A percentile compares a stretch with the other conserved stretches of the same genome.
Evolutionary conservation across 352 stramenopile species (phyloP).

Genomic region (Phytopythium helicoides): DNA sequence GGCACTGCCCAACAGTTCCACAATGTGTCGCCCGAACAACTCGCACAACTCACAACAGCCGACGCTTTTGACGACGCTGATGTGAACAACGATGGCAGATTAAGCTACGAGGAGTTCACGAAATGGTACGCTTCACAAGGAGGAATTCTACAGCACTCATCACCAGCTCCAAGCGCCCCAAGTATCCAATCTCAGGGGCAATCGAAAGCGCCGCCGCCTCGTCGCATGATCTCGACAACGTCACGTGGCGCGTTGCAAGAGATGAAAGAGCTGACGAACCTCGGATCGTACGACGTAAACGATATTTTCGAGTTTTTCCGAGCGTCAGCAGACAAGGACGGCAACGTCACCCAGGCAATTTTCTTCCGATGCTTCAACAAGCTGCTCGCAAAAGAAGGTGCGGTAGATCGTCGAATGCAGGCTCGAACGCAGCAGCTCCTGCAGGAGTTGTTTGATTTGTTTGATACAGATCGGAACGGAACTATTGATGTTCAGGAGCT

Average conservation of each 20-base stretch:
- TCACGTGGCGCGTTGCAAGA: slow-evolving; percentile 57
- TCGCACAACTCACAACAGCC: slow-evolving; percentile 63
- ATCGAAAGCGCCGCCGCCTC: not conserved
- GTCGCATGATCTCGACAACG: slow-evolving; percentile 15
- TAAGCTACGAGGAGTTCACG: slow-evolving; percentile 85
- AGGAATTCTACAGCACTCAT: not conserved
- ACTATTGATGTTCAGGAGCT: slow-evolving; percentile 86
- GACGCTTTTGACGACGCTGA: slow-evolving; percentile 69
- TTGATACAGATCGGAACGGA: slow-evolving; percentile 79
- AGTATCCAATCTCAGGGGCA: not conserved
- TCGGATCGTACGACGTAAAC: slow-evolving; percentile 79
- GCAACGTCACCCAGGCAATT: slow-evolving; percentile 56
- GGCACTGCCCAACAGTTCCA: slow-evolving; percentile 33
- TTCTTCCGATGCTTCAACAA: slow-evolving; percentile 89
- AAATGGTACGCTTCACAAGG: slow-evolving; percentile 71
- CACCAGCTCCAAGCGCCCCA: not conserved
- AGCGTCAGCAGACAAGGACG: slow-evolving; percentile 54
- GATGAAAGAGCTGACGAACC: slow-evolving; percentile 80
- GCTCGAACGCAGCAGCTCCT: slow-evolving; percentile 47
- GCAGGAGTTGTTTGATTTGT: slow-evolving; percentile 76
- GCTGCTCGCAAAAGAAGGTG: slow-evolving; percentile 49
- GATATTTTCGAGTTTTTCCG: slow-evolving; percentile 88
- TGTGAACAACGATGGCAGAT: slow-evolving; percentile 54
- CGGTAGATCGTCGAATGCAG: slow-evolving; percentile 35
- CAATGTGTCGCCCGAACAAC: slow-evolving; percentile 58